A percentile compares a stretch with the other conserved stretches of the same genome.
These are phyloP conservation scores for Sutorius eximius DNA, from an alignment of 1,284 basidiomycete genomes.

Conservation along the genomic window DNA sequence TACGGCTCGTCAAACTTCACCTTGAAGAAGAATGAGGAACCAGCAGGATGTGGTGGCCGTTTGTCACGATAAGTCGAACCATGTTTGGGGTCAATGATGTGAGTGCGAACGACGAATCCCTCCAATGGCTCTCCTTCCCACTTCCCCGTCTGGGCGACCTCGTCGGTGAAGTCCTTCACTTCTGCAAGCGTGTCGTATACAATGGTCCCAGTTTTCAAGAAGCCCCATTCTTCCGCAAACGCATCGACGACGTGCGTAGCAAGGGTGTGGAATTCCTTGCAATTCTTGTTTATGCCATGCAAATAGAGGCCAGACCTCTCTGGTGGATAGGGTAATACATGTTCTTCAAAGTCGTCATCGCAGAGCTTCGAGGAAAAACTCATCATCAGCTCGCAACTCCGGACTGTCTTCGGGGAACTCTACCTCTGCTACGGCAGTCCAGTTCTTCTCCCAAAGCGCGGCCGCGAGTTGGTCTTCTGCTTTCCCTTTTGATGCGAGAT, in stretches of 20 bases:
- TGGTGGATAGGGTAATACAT: constrained; percentile 83
- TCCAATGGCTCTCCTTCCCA: constrained; percentile 91
- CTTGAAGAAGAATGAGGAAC: constrained; percentile 97
- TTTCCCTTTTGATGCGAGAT: constrained; percentile 65
- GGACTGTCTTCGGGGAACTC: constrained; percentile 18
- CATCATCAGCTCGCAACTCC: background rate
- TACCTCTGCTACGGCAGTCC: constrained; percentile 92
- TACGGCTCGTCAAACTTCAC: constrained; percentile 99
- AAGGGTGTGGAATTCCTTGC: constrained; percentile 74
- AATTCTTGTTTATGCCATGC: constrained; percentile 85
- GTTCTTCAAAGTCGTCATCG: constrained; percentile 97
- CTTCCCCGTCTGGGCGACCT: constrained; percentile 65
- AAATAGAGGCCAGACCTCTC: constrained; percentile 91
- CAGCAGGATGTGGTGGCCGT: constrained; percentile 69
- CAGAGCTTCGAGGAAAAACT: constrained; percentile 64
- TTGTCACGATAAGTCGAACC: constrained; percentile 32
- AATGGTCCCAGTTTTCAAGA: constrained; percentile 71
- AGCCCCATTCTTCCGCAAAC: constrained; percentile 90
- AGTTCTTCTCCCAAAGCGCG: constrained; percentile 78
- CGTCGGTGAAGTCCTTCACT: constrained; percentile 73
- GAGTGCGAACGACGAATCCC: constrained; percentile 93
- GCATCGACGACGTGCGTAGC: constrained; percentile 67
- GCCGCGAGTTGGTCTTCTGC: constrained; percentile 75
- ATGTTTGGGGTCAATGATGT: constrained; percentile 46
- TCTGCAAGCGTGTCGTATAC: constrained; percentile 62